These are phyloP conservation scores for Plantago coronopus DNA, from an alignment of 305 asterid genomes.

Conservation along the genomic window DNA sequence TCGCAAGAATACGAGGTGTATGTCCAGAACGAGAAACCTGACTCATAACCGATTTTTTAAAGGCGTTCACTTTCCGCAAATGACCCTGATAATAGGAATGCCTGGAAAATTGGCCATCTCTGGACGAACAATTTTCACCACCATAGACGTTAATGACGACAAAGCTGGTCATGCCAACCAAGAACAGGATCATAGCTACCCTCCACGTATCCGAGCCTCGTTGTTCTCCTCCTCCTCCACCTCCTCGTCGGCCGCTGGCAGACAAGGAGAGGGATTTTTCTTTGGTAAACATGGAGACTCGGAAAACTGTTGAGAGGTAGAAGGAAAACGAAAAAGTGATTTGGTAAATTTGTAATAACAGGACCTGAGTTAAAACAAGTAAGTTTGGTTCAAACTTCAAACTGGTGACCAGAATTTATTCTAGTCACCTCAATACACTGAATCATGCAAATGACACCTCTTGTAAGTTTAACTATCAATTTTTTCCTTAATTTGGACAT, in stretches of 20 bases:
- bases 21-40: not conserved
- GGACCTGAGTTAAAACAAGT: too few relatives aligned
- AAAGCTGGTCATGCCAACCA: constrained; percentile 13
- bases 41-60: not conserved
- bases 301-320: not conserved
- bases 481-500: not conserved
- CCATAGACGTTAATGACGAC: not conserved
- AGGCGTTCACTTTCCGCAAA: not conserved
- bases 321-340: not conserved
- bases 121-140: not conserved
- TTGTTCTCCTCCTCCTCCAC: too few relatives aligned
- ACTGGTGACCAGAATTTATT: constrained; percentile 12
- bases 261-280: not conserved
- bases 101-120: not conserved
- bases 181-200: constrained; percentile 1
- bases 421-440: not conserved
- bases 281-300: constrained; percentile 1
- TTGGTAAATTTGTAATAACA: not conserved
- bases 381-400: not conserved
- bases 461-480: not conserved
- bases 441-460: constrained; percentile 13
- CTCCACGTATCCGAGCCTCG: not conserved
- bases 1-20: not conserved
- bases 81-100: not conserved
- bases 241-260: not conserved